Evolutionary conservation across 306 rosid genomes (phyloP).

Genomic region (Myrica gale): DNA sequence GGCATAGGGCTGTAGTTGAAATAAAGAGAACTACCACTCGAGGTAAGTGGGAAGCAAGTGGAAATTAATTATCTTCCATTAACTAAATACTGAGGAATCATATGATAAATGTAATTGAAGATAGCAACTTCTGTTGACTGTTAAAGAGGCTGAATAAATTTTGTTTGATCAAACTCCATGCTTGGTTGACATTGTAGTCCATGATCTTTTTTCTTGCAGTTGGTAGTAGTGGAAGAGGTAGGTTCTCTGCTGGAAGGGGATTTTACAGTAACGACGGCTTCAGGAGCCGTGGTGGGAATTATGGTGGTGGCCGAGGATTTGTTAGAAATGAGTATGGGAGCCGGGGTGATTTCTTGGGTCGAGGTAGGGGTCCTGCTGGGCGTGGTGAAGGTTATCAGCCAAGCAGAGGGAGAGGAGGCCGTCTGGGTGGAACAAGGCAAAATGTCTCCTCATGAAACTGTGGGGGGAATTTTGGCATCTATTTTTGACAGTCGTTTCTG

Average conservation of each 20-base stretch:
- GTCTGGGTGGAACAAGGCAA: conserved; percentile 40
- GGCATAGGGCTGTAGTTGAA: conserved; percentile 55
- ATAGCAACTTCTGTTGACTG: neutral
- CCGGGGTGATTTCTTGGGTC: conserved; percentile 49
- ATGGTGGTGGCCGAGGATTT: conserved; percentile 43
- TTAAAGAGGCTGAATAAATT: neutral
- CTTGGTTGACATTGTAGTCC: conserved; percentile 16
- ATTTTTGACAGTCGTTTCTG: conserved; percentile 16
- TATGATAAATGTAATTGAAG: neutral
- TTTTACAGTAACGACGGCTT: conserved; percentile 55
- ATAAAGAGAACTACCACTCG: conserved; percentile 62
- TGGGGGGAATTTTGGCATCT: conserved; percentile 5
- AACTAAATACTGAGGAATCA: neutral
- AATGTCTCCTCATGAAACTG: conserved; percentile 32
- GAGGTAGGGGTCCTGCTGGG: conserved; percentile 43
- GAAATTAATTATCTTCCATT: conserved; percentile 16
- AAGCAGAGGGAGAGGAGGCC: conserved; percentile 59
- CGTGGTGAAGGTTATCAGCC: conserved; percentile 51
- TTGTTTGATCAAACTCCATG: conserved; percentile 13
- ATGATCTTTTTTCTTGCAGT: conserved; percentile 36
- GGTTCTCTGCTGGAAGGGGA: conserved; percentile 49
- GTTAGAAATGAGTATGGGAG: conserved; percentile 50
- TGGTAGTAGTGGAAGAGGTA: conserved; percentile 51
- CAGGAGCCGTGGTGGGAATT: conserved; percentile 62
- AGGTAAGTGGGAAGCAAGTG: conserved; percentile 42